phyloP scores from a whole-genome alignment of 129 eudicot genomes.

The Flaveria brownii region DNA sequence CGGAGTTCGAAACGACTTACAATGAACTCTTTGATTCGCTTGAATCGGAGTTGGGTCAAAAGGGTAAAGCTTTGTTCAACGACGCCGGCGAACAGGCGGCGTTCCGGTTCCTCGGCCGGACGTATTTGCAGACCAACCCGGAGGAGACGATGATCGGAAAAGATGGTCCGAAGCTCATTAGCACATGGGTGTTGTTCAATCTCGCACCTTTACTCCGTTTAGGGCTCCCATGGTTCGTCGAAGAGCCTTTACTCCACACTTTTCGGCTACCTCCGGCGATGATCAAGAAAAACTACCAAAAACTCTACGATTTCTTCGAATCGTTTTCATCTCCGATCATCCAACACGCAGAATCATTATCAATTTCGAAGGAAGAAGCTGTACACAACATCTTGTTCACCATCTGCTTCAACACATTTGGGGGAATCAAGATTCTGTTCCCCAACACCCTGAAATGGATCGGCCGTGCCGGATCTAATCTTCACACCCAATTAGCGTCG shows the following conservation, averaged over 20 bases:
- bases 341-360: slow-evolving; percentile 49
- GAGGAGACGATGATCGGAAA: slow-evolving; percentile 53
- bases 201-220: slow-evolving; percentile 60
- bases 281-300: slow-evolving; percentile 55
- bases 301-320: slow-evolving; percentile 65
- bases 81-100: slow-evolving; percentile 68
- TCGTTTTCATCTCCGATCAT: slow-evolving; percentile 41
- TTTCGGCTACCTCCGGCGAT: slow-evolving; percentile 60
- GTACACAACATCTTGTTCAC: slow-evolving; percentile 72
- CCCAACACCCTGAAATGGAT: slow-evolving; percentile 74
- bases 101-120: slow-evolving; percentile 63
- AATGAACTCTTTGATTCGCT: slow-evolving; percentile 52
- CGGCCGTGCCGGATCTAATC: slow-evolving; percentile 69
- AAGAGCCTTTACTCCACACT: slow-evolving; percentile 58
- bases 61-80: slow-evolving; percentile 62
- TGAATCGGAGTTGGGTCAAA: slow-evolving; percentile 49
- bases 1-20: slow-evolving; percentile 60
- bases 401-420: slow-evolving; percentile 82
- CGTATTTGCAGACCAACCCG: slow-evolving; percentile 57
- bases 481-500: slow-evolving; percentile 58
- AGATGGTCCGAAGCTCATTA: slow-evolving; percentile 53
- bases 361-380: slow-evolving; percentile 66
- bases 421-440: slow-evolving; percentile 78
- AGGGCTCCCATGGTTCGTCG: slow-evolving; percentile 65
- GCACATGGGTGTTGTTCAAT: slow-evolving; percentile 71